Percentiles rank a stretch among this genome's conserved stretches.
Evolutionary conservation across 1,139 yeast genomes (phyloP).

Genomic region (Zygotorulaspora mrakii): DNA sequence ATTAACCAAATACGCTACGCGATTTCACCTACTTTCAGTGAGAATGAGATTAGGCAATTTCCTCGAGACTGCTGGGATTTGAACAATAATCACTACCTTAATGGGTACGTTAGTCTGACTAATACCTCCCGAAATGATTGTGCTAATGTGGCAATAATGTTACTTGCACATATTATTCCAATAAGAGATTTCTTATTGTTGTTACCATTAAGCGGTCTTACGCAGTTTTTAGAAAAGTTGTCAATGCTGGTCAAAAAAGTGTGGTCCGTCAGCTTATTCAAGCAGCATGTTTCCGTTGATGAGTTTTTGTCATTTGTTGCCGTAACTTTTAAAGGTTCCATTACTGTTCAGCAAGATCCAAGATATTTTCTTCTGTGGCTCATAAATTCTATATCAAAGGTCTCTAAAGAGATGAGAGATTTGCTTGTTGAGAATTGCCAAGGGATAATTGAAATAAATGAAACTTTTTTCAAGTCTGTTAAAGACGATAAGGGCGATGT

Average conservation of each 20-base stretch:
- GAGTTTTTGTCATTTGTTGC: conserved; percentile 54
- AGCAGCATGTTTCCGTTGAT: conserved; percentile 63
- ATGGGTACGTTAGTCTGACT: conserved; percentile 66
- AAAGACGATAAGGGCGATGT: conserved; percentile 32
- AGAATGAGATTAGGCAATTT: conserved; percentile 34
- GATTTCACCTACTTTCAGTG: conserved; percentile 50
- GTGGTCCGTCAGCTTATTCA: conserved; percentile 61
- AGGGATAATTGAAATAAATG: conserved; percentile 48
- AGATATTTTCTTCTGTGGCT: conserved; percentile 58
- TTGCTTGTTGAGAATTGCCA: conserved; percentile 42
- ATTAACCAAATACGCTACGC: conserved; percentile 52
- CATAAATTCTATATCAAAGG: conserved; percentile 46
- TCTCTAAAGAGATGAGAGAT: conserved; percentile 35
- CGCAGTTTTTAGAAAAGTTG: conserved; percentile 39
- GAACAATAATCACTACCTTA: conserved; percentile 45
- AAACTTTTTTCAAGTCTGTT: conserved; percentile 31
- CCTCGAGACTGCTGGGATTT: conserved; percentile 42
- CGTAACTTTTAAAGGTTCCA: conserved; percentile 42
- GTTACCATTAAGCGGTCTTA: conserved; percentile 25
- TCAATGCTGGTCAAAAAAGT: conserved; percentile 51
- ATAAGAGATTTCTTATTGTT: conserved; percentile 52
- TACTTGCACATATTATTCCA: conserved; percentile 51
- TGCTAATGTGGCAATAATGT: conserved; percentile 55
- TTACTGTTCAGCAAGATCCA: conserved; percentile 48
- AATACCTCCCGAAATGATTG: conserved; percentile 46